These are phyloP conservation scores for Pleodorina starrii DNA, from an alignment of 139 green algal genomes.

Conservation along the genomic window DNA sequence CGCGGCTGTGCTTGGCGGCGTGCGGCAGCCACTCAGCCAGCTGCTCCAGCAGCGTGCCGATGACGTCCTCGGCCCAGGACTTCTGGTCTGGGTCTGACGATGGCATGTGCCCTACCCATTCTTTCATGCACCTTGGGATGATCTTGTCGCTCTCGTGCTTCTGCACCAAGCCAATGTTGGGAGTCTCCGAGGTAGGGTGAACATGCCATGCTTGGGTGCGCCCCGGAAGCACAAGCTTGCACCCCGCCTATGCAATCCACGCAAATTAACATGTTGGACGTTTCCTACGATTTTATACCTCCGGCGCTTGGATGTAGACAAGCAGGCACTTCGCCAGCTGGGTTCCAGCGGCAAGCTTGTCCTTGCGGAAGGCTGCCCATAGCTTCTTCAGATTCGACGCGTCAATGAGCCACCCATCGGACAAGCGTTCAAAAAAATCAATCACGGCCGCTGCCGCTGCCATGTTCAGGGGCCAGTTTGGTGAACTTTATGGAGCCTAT, in stretches of 20 bases:
- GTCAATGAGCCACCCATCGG: not conserved
- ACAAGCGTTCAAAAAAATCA: not conserved
- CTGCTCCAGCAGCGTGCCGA: not conserved
- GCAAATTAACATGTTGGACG: no score
- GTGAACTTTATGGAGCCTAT: no score
- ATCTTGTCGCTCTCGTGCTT: constrained; percentile 21
- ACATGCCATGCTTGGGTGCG: no score
- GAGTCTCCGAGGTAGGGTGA: no score
- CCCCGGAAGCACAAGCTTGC: no score
- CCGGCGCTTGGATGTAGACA: not conserved
- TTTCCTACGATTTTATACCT: no score
- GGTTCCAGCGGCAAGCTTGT: not conserved
- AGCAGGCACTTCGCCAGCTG: not conserved
- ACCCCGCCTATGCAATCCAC: no score
- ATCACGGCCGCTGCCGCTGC: not conserved
- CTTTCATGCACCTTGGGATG: not conserved
- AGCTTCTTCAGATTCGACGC: not conserved
- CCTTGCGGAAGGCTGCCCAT: not conserved
- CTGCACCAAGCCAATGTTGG: no score
- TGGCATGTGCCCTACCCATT: not conserved
- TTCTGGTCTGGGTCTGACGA: not conserved
- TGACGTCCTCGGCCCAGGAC: not conserved
- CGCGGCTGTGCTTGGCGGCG: not conserved
- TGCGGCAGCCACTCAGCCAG: not conserved
- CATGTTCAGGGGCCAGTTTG: no score